Conservation (phyloP, 1,284 basidiomycete species). For the Porphyrellus sp. region DNA sequence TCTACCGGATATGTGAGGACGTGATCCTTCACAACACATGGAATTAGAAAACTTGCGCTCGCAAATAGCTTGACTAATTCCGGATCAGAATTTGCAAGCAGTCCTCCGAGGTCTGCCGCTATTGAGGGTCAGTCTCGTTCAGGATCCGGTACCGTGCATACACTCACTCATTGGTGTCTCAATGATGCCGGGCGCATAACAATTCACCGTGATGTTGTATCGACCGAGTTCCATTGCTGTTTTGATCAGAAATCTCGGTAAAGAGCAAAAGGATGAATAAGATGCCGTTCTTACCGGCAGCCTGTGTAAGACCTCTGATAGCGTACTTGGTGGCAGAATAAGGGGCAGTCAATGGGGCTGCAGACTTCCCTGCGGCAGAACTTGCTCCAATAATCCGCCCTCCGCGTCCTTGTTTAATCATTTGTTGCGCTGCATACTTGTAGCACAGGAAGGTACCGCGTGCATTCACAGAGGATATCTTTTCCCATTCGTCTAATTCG, state of each 20-base stretch:
- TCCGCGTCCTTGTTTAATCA: slow-evolving; percentile 32
- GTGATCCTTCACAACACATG: not conserved
- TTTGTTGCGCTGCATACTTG: not conserved
- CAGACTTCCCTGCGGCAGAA: slow-evolving; percentile 24
- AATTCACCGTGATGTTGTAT: not conserved
- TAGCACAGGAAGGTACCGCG: not conserved
- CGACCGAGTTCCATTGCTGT: not conserved
- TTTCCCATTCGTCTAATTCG: slow-evolving; percentile 22
- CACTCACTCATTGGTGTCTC: not conserved
- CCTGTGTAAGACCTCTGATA: slow-evolving; percentile 23
- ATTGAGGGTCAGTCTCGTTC: too few species aligned
- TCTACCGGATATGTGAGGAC: not conserved
- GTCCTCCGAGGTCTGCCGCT: not conserved
- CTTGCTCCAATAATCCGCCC: slow-evolving; percentile 38
- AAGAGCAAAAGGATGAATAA: not conserved
- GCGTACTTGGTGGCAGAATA: slow-evolving; percentile 35
- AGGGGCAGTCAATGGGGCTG: not conserved
- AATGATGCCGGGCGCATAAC: not conserved
- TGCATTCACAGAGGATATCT: not conserved
- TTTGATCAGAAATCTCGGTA: not conserved
- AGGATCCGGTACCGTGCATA: not conserved
- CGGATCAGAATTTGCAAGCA: not conserved
- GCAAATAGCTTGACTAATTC: not conserved
- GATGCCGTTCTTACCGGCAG: not conserved
- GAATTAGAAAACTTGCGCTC: not conserved